Percentiles rank a stretch among this genome's conserved stretches.
These are phyloP conservation scores for Pseudocercospora eumusae DNA, from an alignment of 2,329 filamentous ascomycete genomes.

Conservation along the genomic window DNA sequence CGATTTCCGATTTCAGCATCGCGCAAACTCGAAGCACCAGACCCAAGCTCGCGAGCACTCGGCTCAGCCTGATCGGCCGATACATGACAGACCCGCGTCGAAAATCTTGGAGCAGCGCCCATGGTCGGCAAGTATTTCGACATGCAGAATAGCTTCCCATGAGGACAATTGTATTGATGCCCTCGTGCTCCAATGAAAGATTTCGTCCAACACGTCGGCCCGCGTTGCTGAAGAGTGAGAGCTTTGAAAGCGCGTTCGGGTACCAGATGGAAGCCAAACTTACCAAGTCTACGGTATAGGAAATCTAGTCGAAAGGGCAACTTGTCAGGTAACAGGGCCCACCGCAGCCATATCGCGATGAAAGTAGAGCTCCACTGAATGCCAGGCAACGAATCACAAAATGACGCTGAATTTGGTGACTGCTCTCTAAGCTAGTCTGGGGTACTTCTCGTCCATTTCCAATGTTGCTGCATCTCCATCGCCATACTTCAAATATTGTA, in stretches of 20 bases:
- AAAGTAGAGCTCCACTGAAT: neutral
- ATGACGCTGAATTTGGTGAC: neutral
- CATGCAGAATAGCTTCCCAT: neutral
- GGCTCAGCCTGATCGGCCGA: neutral
- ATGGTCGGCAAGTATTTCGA: neutral
- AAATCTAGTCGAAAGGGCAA: neutral
- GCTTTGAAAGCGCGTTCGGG: neutral
- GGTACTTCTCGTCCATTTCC: constrained; percentile 31
- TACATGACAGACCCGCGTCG: neutral
- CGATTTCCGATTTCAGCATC: too few species aligned
- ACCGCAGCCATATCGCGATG: neutral
- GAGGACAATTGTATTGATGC: neutral
- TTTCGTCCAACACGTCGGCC: neutral
- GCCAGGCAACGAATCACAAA: neutral
- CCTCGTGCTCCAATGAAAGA: neutral
- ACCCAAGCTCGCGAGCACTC: neutral
- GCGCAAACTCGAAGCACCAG: too few species aligned
- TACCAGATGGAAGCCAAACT: neutral
- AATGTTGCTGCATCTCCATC: constrained; percentile 42
- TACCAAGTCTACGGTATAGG: neutral
- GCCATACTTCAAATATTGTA: constrained; percentile 73
- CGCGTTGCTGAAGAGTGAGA: neutral
- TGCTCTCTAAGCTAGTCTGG: constrained; percentile 30
- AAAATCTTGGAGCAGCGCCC: neutral
- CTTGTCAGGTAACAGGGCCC: neutral